Base-by-base conservation (phyloP, 1,284 basidiomycete genomes). In the Abortiporus biennis region DNA sequence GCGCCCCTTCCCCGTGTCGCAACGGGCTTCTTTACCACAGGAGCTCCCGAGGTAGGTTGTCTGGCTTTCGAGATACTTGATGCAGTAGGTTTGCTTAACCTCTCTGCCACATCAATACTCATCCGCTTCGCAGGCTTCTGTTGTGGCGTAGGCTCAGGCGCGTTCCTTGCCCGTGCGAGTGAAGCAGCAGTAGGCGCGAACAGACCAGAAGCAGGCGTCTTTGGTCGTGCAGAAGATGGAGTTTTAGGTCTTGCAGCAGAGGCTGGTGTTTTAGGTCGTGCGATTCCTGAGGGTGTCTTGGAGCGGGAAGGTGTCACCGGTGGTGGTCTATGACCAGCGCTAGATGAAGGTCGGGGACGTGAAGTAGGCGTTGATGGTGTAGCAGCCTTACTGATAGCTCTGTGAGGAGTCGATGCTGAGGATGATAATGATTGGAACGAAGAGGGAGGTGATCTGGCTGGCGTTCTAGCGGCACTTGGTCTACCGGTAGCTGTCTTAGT, bases 151-250 rank as follows among this genome's bases (percentile, higher is more conserved):
- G 58, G 62, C 1, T 67, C 65, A n/a, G 66, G 64, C 2, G 71
- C 66, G 53, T 71, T 75, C 36, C 80, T 74, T 32, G 80, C 69
- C 34, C 69, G 72, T 0, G 85, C 85, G 8, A 87, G 71, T 6
- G 85, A 86, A 3, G 85, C 82, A 1, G 84, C 85, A 0, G 85
- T 88, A 1, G 85, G 85, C 11, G 85, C 83, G 53, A 80, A 86
- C 11, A 88, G 58, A 11, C 81, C 78, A 1, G 58, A 53, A 16
- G 54, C 55, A 16, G 54, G 55, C 8, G 51, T 54, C 48, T 60
- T 61, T 12, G 60, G 52, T 13, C 55, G 53, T 17, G 19, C 9
- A 29, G 52, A 43, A 6, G 61, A 46, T 3, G 61, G 61, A 1
- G 65, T 66, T 55, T 66, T 65, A 15, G 64, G 54, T 17, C 57